phyloP scores from a whole-genome alignment of 106 monocot species.

The Dioscorea dumetorum region DNA sequence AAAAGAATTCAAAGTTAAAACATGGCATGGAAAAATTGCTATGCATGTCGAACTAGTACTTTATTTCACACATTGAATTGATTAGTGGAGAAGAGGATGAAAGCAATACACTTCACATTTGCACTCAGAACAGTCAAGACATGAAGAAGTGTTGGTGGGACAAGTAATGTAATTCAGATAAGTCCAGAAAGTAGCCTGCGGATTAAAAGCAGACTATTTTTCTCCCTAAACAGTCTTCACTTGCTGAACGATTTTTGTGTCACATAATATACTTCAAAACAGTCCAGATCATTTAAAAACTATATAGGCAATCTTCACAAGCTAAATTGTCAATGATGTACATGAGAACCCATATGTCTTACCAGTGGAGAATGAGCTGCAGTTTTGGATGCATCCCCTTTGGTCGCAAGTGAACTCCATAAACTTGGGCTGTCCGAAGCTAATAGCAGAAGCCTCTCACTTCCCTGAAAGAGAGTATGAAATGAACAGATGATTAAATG shows the following conservation, averaged over 20 bases:
- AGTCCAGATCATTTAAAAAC: no score
- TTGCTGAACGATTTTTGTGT: no score
- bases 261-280: no score
- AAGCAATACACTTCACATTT: no score
- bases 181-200: not conserved
- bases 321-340: not conserved
- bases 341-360: not conserved
- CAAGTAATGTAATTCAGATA: not conserved
- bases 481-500: no score
- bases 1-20: not conserved
- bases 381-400: not conserved
- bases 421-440: not conserved
- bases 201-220: no score
- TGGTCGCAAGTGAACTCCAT: not conserved
- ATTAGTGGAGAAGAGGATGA: no score
- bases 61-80: not conserved
- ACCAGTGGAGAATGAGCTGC: not conserved
- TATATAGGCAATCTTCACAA: not conserved
- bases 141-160: no score
- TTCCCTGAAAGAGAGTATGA: not conserved
- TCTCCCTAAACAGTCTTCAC: no score
- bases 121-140: no score
- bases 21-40: not conserved
- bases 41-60: not conserved
- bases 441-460: slow-evolving; percentile 2